Percentiles rank a stretch among this genome's conserved stretches.
Conservation (phyloP, 352 stramenopile species). For the Phytopythium chamaehyphon region DNA sequence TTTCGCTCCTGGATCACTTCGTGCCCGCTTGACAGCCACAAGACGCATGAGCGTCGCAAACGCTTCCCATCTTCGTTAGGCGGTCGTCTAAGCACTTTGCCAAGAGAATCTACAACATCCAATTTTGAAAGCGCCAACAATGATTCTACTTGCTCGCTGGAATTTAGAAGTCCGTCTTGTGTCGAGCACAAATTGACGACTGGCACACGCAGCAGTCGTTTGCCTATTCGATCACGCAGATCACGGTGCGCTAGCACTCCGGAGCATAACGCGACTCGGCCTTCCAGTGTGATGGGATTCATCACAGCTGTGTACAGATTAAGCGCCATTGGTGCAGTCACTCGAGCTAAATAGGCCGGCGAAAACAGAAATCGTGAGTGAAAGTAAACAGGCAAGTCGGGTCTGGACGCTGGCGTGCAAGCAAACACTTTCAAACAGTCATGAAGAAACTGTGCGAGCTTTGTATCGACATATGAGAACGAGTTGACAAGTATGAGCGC, state of each 20-base stretch:
- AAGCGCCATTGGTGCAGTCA: conserved; percentile 92
- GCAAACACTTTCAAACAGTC: conserved; percentile 94
- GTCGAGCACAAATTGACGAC: conserved; percentile 87
- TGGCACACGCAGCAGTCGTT: conserved; percentile 58
- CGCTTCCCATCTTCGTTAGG: conserved; percentile 9
- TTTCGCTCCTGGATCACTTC: conserved; percentile 94
- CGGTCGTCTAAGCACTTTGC: conserved; percentile 50
- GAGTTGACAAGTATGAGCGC: conserved; percentile 88
- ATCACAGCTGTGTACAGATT: conserved; percentile 95
- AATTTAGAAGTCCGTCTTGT: conserved; percentile 84
- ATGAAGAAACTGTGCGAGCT: conserved; percentile 92
- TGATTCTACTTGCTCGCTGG: conserved; percentile 67
- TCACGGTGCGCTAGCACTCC: conserved; percentile 86
- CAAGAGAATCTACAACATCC: conserved; percentile 75
- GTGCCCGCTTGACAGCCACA: conserved; percentile 91
- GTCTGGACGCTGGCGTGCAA: conserved; percentile 85
- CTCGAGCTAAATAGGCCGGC: conserved; percentile 84
- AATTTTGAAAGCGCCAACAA: conserved; percentile 52
- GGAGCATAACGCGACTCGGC: conserved; percentile 86
- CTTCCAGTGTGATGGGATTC: conserved; percentile 92
- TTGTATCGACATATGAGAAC: conserved; percentile 87
- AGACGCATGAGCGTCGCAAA: conserved; percentile 28
- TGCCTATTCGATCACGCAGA: conserved; percentile 29
- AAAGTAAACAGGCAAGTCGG: conserved; percentile 95
- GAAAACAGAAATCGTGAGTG: conserved; percentile 94